Conservation (phyloP, 768 basidiomycete species). For the Sutorius australiensis region DNA sequence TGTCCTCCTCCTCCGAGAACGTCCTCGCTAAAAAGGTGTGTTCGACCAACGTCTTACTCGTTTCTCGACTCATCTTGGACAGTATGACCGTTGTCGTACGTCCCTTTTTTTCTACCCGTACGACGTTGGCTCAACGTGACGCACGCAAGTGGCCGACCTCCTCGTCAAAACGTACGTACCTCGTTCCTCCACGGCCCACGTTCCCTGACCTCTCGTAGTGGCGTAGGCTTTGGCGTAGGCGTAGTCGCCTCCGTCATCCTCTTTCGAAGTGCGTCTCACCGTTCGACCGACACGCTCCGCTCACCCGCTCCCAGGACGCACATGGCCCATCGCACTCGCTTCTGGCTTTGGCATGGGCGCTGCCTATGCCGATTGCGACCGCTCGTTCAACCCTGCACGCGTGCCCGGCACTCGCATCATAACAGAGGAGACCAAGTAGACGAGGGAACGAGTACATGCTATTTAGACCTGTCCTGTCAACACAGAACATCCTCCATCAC, state of each 20-base stretch:
- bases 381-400: conserved; percentile 87
- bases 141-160: conserved; percentile 58
- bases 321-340: conserved; percentile 85
- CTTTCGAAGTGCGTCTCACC: conserved; percentile 73
- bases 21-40: conserved; percentile 83
- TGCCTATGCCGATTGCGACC: conserved; percentile 90
- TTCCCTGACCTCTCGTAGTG: conserved; percentile 42
- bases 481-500: conserved; percentile 10
- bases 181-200: background rate
- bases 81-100: conserved; percentile 88
- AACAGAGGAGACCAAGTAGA: conserved; percentile 31
- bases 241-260: conserved; percentile 86
- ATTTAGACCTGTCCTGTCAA: conserved; percentile 24
- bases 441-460: conserved; percentile 4
- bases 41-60: background rate
- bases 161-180: conserved; percentile 76
- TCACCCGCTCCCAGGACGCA: conserved; percentile 58
- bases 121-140: no score
- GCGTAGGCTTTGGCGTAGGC: conserved; percentile 85
- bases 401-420: conserved; percentile 81
- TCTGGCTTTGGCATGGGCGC: conserved; percentile 86
- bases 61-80: background rate
- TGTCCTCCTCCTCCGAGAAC: conserved; percentile 84
- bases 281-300: background rate
- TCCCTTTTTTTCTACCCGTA: conserved; percentile 34